Conservation (phyloP, 495 filamentous ascomycete genomes). For the Aspergillus wentii region DNA sequence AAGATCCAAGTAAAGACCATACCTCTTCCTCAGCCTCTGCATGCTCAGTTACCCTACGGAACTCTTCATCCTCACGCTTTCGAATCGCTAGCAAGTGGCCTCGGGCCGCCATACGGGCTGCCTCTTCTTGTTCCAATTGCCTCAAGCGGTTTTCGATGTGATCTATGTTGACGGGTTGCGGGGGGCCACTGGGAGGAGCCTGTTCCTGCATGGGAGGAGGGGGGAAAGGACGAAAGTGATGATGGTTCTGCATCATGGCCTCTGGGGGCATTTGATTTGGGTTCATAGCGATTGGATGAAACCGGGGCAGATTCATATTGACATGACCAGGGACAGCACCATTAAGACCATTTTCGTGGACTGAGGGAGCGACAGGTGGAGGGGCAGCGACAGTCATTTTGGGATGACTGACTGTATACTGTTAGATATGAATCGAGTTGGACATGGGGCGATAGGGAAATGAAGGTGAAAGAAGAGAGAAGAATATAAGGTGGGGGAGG, state of each 20-base stretch:
- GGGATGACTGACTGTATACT: constrained; percentile 10
- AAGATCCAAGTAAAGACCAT: constrained; percentile 9
- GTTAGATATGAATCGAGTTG: too few relatives aligned
- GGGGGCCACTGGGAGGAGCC: constrained; percentile 26
- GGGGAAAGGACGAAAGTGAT: constrained; percentile 34
- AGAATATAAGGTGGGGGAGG: constrained; percentile 8
- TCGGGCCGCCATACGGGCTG: constrained; percentile 38
- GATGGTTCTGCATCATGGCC: constrained; percentile 32
- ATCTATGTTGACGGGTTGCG: constrained; percentile 28
- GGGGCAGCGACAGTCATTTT: constrained; percentile 42
- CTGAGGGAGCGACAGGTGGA: constrained; percentile 31
- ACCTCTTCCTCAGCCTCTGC: constrained; percentile 47
- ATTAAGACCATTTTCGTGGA: constrained; percentile 33
- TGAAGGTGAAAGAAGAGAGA: not conserved
- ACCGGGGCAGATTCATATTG: constrained; percentile 34
- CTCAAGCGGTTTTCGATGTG: constrained; percentile 41
- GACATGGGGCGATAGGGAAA: too few relatives aligned
- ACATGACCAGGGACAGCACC: constrained; percentile 25
- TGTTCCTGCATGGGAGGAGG: constrained; percentile 32
- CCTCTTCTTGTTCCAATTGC: constrained; percentile 46
- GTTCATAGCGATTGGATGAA: constrained; percentile 47
- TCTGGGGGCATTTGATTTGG: constrained; percentile 35
- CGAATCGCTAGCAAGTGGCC: constrained; percentile 39
- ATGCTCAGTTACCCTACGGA: constrained; percentile 41
- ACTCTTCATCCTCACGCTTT: constrained; percentile 46